Evolutionary conservation across 148 eudicot genomes (phyloP).

Genomic region (Selenicereus undatus): DNA sequence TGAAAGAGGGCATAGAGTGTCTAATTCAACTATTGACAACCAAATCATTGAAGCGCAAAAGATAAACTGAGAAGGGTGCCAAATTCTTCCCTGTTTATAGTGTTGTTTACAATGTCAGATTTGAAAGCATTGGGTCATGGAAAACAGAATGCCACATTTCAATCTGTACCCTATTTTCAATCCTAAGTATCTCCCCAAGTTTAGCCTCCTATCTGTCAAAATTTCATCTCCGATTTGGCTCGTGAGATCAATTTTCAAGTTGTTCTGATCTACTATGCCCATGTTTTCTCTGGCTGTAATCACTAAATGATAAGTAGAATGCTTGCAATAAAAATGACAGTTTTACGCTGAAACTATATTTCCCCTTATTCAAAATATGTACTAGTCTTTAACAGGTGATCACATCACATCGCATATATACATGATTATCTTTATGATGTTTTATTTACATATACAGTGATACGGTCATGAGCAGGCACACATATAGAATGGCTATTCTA

Average conservation of each 20-base stretch:
- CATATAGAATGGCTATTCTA: not conserved
- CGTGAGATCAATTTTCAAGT: not conserved
- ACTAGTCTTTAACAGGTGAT: not conserved
- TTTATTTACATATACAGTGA: not conserved
- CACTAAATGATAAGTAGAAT: not conserved
- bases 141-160: not conserved
- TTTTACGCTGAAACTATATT: not conserved
- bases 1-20: conserved; percentile 46
- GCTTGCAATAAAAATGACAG: not conserved
- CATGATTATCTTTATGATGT: not conserved
- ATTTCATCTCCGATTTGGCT: not conserved
- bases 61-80: conserved; percentile 9
- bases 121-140: not conserved
- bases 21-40: conserved; percentile 35
- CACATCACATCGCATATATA: not conserved
- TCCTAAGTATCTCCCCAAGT: not conserved
- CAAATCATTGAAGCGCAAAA: conserved; percentile 38
- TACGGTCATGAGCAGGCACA: not conserved
- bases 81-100: not conserved
- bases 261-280: not conserved
- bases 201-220: not conserved
- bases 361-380: not conserved
- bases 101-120: not conserved
- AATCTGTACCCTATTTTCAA: not conserved
- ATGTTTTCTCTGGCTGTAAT: not conserved